Evolutionary conservation across 2,329 filamentous ascomycete species (phyloP).

Genomic region (Venturiaceae sp.): DNA sequence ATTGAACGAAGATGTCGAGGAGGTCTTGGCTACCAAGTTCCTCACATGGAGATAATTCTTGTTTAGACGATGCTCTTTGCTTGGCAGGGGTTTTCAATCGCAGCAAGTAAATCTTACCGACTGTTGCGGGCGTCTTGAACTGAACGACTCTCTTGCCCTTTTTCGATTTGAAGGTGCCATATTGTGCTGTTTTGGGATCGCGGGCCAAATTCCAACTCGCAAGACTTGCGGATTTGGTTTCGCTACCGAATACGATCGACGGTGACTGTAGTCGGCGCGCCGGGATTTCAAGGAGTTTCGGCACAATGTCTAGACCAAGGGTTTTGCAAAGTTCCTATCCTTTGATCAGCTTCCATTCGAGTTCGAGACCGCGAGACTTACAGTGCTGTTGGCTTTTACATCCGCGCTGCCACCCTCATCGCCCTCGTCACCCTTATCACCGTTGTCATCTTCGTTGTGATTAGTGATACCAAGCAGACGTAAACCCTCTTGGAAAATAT

Average conservation of each 20-base stretch:
- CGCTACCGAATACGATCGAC: neutral
- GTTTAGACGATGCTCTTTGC: too few relatives aligned
- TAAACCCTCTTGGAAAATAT: neutral
- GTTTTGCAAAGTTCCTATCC: neutral
- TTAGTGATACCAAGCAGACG: neutral
- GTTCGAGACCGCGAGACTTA: neutral
- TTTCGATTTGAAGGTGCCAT: too few relatives aligned
- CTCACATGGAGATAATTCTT: too few relatives aligned
- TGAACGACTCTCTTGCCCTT: too few relatives aligned
- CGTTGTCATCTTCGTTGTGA: neutral
- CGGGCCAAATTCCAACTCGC: too few relatives aligned
- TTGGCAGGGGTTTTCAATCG: too few relatives aligned
- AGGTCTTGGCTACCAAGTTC: too few relatives aligned
- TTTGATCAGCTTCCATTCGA: neutral
- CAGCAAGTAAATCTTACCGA: too few relatives aligned
- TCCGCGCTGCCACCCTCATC: neutral
- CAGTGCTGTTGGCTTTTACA: neutral
- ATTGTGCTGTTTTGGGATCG: too few relatives aligned
- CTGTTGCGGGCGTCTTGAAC: too few relatives aligned
- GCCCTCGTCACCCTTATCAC: neutral
- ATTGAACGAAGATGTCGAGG: too few relatives aligned
- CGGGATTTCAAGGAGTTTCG: neutral
- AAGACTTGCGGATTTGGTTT: too few relatives aligned
- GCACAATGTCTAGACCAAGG: neutral
- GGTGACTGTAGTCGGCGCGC: neutral